These are phyloP conservation scores for Tolypocladium tundrense DNA, from an alignment of 2,329 filamentous ascomycete species.

Conservation along the genomic window DNA sequence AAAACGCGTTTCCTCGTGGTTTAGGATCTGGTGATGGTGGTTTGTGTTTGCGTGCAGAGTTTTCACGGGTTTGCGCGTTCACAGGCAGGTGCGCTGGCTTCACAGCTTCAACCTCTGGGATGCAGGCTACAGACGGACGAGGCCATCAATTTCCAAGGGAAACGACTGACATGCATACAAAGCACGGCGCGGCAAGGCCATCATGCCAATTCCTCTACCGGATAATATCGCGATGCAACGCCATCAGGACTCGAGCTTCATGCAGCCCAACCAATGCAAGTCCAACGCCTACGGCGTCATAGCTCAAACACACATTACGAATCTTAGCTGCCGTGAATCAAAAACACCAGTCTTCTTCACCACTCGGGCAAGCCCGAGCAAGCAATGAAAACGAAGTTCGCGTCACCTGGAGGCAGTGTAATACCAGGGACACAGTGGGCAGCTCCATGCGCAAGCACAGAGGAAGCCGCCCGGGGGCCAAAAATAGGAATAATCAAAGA, in stretches of 20 bases:
- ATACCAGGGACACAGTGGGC: constrained; percentile 34
- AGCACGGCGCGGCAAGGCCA: neutral
- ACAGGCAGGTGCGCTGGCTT: neutral
- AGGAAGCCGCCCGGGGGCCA: constrained; percentile 22
- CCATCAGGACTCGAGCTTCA: neutral
- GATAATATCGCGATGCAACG: neutral
- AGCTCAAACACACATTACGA: neutral
- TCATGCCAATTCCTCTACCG: neutral
- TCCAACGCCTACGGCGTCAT: neutral
- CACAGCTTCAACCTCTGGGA: neutral
- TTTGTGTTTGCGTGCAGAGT: neutral
- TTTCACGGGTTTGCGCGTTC: neutral
- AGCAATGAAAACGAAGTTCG: constrained; percentile 30
- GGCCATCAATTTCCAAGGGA: neutral
- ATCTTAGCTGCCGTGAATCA: neutral
- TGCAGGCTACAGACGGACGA: neutral
- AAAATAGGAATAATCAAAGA: constrained; percentile 72
- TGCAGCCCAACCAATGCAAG: neutral
- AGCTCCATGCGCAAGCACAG: constrained; percentile 31
- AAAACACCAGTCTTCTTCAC: constrained; percentile 35
- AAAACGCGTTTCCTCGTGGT: neutral
- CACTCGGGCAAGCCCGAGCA: constrained; percentile 20
- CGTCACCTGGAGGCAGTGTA: constrained; percentile 34
- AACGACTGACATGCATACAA: neutral
- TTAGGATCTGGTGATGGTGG: neutral